Base-by-base conservation (phyloP, 1,284 basidiomycete genomes). In the Malassezia japonica region DNA sequence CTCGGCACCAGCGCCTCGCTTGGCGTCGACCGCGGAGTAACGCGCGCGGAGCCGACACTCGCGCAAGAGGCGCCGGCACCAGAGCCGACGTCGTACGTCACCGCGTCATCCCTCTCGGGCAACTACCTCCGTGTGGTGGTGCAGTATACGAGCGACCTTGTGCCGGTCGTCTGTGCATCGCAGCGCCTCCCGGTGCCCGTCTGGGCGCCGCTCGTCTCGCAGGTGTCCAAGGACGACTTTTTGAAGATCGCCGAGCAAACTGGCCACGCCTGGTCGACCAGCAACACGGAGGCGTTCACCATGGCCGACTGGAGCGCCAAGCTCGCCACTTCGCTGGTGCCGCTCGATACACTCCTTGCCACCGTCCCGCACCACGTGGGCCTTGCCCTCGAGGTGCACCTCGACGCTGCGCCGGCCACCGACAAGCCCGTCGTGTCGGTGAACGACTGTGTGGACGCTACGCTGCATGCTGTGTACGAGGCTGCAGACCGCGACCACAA, bases 91-190 rank as follows among this genome's bases (percentile, higher is more conserved):
- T 70, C 72, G 13, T 79, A 82, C 23, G 77, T 85, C 48, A 88
- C 86, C 0, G 80, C 88, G 33, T 89, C 88, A 4, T 92, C 88
- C 4, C 78, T 96, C 12, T 82, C 82, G 16, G 92, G 91, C 32
- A 83, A 83, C 61, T 94, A 92, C 74, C 77, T 94, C 32, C 84
- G 87, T 61, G 77, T 87, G 34, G 80, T 83, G 18, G 82, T 98
- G 6, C 94, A 98, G 75, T 86, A 96, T 48, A 96, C 92, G 3
- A 81, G 83, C 55, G 92, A 98, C 73, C 76, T 84, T 24, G 81
- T 87, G 18, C 87, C 94, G 0, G 87, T 98, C 27, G 79, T 86
- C 0, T 94, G 79, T 72, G 76, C 82, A 13, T 79, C 82, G 13
- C 83, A 81, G 78, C 74, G 77, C 21, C 77, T 98, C 18, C 88